Evolutionary conservation across 306 rosid genomes (phyloP), one percentile per base, ranked within the genome.

Genomic region (Erythrophleum fordii): DNA sequence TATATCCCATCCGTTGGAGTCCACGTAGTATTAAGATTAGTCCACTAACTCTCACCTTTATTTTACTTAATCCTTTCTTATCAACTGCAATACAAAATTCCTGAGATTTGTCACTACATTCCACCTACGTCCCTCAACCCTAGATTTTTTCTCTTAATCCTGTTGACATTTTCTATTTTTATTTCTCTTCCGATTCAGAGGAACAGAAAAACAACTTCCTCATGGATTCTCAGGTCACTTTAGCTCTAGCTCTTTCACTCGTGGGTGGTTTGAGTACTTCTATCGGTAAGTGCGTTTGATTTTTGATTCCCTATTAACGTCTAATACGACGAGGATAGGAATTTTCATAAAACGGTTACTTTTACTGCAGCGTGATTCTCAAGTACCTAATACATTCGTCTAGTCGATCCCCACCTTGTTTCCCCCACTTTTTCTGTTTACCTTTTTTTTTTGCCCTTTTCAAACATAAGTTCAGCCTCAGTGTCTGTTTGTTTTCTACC

Each of bases 221-320:
- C 77, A 91, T 93, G 98, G 97, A 89, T 86, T 91, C 97, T 83
- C 99, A 91, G 80, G 91, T 92, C 29, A 79, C 81, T 62, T 88
- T 93, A 28, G 99, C 99, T 84, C 97, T 96, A 64, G 98, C 90
- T 34, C 99, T 96, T 85, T 96, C 99, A 6, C 92, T 93, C 34
- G 85, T 93, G 1, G 99, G 98, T 78, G 99, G 99, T 67, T 53
- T 85, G 75, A 96, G 98, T 61, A 96, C 97, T 81, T 96, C 99
- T 73, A 7, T 96, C 42, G 99, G 99, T 96, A 56, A 18, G 84
- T 64, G 16, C n/a, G 31, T 39, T 51, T 56, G 22, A 10, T 52
- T 49, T 41, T 18, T 59, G 46, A 41, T 42, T 72, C 44, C n/a
- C 20, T 28, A 8, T 39, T 29, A 2, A 61, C 25, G 16, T 58